Percentiles rank a stretch among this genome's conserved stretches.
Conservation (phyloP, 805 yeast species). For the Sugiyamaella boreocaroliniensis region DNA sequence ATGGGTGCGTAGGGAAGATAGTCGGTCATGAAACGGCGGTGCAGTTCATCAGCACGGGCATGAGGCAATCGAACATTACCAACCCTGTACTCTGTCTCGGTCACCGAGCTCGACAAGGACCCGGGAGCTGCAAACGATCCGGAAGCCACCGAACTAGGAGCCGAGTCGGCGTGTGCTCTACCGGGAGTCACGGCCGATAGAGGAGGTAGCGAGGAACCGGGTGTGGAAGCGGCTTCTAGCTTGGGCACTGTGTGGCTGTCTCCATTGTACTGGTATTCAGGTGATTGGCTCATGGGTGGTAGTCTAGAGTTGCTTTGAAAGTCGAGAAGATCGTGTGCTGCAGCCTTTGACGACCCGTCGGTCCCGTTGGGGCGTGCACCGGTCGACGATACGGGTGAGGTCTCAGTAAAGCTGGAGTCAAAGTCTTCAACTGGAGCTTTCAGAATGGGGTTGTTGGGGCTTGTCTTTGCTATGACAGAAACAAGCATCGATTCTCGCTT, state of each 20-base stretch:
- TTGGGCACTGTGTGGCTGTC: background rate
- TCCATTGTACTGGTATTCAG: background rate
- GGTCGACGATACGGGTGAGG: background rate
- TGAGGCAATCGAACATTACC: conserved; percentile 69
- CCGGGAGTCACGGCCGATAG: background rate
- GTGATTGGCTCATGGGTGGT: background rate
- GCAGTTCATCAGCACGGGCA: conserved; percentile 64
- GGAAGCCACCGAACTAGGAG: background rate
- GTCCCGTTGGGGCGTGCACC: background rate
- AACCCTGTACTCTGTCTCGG: conserved; percentile 52
- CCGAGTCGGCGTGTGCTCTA: background rate
- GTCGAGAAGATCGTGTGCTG: conserved; percentile 6
- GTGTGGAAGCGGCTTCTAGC: background rate
- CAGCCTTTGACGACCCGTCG: background rate
- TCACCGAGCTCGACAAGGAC: background rate
- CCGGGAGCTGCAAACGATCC: background rate
- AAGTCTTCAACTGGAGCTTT: background rate
- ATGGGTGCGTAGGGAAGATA: conserved; percentile 78
- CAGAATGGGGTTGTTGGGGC: conserved; percentile 22
- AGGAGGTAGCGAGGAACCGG: background rate
- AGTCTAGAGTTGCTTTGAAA: background rate
- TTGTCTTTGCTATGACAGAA: conserved; percentile 14
- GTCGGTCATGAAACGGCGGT: conserved; percentile 56
- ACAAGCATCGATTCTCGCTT: conserved; percentile 16
- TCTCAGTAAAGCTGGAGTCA: background rate